These are phyloP conservation scores for Cutaneotrichosporon spelunceum DNA, from an alignment of 1,284 basidiomycete genomes.

Conservation along the genomic window DNA sequence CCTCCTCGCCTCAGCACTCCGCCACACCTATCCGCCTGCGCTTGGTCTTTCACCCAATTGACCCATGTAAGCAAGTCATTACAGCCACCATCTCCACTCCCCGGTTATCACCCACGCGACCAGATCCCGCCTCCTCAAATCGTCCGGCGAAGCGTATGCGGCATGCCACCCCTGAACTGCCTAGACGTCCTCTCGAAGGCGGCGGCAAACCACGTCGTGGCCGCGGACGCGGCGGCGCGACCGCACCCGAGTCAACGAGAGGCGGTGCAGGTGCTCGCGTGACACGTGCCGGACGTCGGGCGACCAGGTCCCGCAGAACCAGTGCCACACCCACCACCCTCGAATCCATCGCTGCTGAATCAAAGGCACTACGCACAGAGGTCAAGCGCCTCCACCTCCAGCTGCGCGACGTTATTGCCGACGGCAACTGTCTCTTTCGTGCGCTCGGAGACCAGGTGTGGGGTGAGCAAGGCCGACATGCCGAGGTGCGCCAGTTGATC, in stretches of 20 bases:
- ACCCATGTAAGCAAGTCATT: neutral
- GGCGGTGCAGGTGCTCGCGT: slow-evolving; percentile 6
- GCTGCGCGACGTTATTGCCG: slow-evolving; percentile 44
- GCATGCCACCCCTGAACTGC: neutral
- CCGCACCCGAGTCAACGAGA: neutral
- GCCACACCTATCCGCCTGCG: neutral
- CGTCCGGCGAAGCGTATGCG: slow-evolving; percentile 1
- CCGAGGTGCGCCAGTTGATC: slow-evolving; percentile 39
- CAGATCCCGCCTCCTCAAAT: neutral
- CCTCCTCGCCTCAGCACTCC: neutral
- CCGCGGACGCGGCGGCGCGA: neutral
- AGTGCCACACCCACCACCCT: slow-evolving; percentile 25
- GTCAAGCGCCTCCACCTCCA: slow-evolving; percentile 32
- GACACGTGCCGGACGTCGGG: slow-evolving; percentile 11
- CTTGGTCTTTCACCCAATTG: neutral
- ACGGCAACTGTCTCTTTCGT: slow-evolving; percentile 48
- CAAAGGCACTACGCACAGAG: slow-evolving; percentile 29
- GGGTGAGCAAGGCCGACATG: slow-evolving; percentile 40
- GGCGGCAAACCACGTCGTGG: slow-evolving; percentile 12
- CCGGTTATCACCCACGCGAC: slow-evolving; percentile 5
- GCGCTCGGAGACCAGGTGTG: slow-evolving; percentile 44
- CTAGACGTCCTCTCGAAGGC: slow-evolving; percentile 1
- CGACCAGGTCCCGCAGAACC: slow-evolving; percentile 21
- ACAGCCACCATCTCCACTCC: neutral
- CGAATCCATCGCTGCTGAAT: slow-evolving; percentile 29